Conservation (phyloP, 2,329 filamentous ascomycete species). For the Cercospora canescens region DNA sequence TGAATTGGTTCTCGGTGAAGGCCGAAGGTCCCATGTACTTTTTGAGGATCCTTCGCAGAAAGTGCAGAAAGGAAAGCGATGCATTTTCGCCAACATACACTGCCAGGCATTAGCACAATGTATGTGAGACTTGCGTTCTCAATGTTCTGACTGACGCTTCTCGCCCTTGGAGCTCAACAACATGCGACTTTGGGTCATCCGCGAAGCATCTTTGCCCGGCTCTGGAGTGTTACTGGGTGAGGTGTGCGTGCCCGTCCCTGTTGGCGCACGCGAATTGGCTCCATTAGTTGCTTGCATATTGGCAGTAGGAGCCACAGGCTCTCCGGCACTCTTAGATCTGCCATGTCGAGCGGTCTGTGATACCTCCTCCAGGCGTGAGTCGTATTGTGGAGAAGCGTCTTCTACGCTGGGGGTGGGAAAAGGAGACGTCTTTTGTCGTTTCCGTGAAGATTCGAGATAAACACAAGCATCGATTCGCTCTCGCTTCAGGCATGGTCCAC, state of each 20-base stretch:
- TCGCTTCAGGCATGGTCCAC: constrained; percentile 24
- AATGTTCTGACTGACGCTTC: constrained; percentile 41
- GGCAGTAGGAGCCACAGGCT: constrained; percentile 1
- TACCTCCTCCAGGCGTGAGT: constrained; percentile 2
- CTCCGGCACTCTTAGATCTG: neutral
- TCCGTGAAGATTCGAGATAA: constrained; percentile 23
- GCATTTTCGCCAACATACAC: constrained; percentile 55
- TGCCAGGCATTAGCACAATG: constrained; percentile 21
- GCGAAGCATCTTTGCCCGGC: constrained; percentile 16
- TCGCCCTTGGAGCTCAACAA: constrained; percentile 55
- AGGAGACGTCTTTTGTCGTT: constrained; percentile 24
- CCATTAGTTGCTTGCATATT: constrained; percentile 2
- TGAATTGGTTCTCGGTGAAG: constrained; percentile 54
- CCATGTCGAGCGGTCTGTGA: neutral
- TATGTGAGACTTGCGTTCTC: neutral
- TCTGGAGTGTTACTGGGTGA: constrained; percentile 20
- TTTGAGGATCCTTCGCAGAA: constrained; percentile 50
- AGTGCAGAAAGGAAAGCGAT: constrained; percentile 57
- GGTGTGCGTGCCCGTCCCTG: constrained; percentile 10
- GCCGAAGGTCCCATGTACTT: constrained; percentile 56
- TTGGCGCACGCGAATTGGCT: constrained; percentile 1
- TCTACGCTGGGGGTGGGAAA: constrained; percentile 23
- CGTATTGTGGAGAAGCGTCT: constrained; percentile 21
- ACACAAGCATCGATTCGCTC: constrained; percentile 23
- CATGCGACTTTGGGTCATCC: constrained; percentile 41